Percentiles rank a stretch among this genome's conserved stretches.
phyloP scores from a whole-genome alignment of 768 basidiomycete genomes.

The Lentinula boryana region DNA sequence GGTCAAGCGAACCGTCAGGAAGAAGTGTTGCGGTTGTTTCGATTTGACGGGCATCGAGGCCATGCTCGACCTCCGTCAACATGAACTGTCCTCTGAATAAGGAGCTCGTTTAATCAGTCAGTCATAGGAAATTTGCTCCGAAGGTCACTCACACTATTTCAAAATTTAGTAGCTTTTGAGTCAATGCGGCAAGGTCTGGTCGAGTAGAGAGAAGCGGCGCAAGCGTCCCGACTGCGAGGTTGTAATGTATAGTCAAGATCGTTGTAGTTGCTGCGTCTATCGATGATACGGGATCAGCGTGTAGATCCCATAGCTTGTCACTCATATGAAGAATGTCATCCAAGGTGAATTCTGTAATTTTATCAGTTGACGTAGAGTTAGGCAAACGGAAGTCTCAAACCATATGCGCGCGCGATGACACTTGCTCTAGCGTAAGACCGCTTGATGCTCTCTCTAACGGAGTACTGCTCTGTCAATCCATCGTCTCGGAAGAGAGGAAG shows the following conservation, averaged over 20 bases:
- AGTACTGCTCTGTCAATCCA: neutral
- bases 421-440: slow-evolving; percentile 26
- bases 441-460: slow-evolving; percentile 18
- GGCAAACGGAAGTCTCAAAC: neutral
- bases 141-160: neutral
- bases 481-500: neutral
- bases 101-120: neutral
- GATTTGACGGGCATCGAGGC: slow-evolving; percentile 28
- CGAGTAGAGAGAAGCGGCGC: neutral
- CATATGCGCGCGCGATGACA: neutral
- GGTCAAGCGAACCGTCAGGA: slow-evolving; percentile 21
- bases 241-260: slow-evolving; percentile 10
- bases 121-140: neutral
- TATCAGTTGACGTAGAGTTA: neutral
- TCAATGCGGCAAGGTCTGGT: neutral
- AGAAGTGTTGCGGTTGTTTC: slow-evolving; percentile 31
- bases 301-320: slow-evolving; percentile 8
- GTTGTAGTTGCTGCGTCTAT: slow-evolving; percentile 7
- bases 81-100: slow-evolving; percentile 19
- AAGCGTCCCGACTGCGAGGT: slow-evolving; percentile 11
- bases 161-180: slow-evolving; percentile 6
- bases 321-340: slow-evolving; percentile 7
- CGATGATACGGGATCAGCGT: slow-evolving; percentile 8
- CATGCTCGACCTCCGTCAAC: slow-evolving; percentile 33
- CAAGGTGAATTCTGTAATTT: slow-evolving; percentile 8